phyloP scores from a whole-genome alignment of 2,329 filamentous ascomycete genomes.

The Exserohilum turcica region DNA sequence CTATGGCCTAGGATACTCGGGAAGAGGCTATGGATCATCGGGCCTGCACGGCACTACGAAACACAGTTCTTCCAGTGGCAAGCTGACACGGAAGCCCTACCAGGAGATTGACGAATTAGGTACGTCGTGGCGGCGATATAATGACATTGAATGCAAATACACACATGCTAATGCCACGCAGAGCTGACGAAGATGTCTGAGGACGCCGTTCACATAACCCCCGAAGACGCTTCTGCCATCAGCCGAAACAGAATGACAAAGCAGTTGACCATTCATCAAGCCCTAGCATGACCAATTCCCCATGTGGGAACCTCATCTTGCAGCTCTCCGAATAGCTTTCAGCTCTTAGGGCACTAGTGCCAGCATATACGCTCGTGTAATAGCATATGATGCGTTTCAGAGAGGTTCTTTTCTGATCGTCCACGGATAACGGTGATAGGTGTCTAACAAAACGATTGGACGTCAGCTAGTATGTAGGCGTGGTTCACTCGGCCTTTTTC shows the following conservation, averaged over 20 bases:
- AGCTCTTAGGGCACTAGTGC: not conserved
- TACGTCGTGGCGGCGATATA: slow-evolving; percentile 1
- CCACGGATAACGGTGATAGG: not conserved
- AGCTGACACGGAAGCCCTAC: slow-evolving; percentile 22
- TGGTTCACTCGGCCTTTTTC: not conserved
- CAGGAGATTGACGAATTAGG: slow-evolving; percentile 27
- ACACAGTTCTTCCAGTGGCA: slow-evolving; percentile 15
- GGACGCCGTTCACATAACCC: slow-evolving; percentile 6
- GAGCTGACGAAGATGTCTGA: slow-evolving; percentile 22
- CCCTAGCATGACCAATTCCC: slow-evolving; percentile 6
- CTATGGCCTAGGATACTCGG: slow-evolving; percentile 21
- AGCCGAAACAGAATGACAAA: slow-evolving; percentile 17
- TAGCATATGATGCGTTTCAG: not conserved
- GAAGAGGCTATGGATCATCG: slow-evolving; percentile 19
- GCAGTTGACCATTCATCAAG: slow-evolving; percentile 24
- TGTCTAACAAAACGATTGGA: not conserved
- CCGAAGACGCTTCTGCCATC: slow-evolving; percentile 7
- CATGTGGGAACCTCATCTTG: not conserved
- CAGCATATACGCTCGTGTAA: not conserved
- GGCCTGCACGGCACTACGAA: slow-evolving; percentile 16
- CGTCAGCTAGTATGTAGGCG: not conserved
- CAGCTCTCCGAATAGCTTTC: not conserved
- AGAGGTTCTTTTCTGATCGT: not conserved
- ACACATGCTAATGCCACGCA: not conserved
- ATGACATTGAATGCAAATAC: not conserved